A percentile compares a stretch with the other conserved stretches of the same genome.
Conservation (phyloP, 768 basidiomycete genomes). For the Hemileccinum impolitum region DNA sequence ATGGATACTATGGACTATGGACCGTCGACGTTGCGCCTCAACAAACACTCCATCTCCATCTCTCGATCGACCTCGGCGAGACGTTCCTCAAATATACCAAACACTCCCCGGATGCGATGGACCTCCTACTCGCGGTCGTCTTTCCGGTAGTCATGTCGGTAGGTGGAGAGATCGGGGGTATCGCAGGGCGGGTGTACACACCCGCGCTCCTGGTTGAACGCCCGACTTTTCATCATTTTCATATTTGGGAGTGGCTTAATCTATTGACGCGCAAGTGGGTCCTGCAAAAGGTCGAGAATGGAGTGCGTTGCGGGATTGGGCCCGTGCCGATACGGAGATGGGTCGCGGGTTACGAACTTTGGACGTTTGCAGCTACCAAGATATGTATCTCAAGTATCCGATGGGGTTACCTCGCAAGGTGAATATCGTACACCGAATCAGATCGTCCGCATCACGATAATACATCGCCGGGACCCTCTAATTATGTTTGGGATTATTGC, state of each 20-base stretch:
- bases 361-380: too few species aligned
- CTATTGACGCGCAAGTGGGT: conserved; percentile 78
- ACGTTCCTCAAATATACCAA: conserved; percentile 91
- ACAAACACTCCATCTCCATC: too few species aligned
- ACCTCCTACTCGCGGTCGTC: conserved; percentile 83
- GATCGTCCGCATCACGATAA: too few species aligned
- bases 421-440: too few species aligned
- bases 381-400: too few species aligned
- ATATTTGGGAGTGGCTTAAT: conserved; percentile 95
- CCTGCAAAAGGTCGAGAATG: conserved; percentile 38
- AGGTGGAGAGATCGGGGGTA: too few species aligned
- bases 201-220: conserved; percentile 82
- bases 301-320: neutral
- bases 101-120: conserved; percentile 95
- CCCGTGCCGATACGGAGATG: too few species aligned
- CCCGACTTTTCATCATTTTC: conserved; percentile 98
- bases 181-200: conserved; percentile 62
- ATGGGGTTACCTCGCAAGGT: too few species aligned
- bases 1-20: conserved; percentile 17
- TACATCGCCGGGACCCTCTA: too few species aligned
- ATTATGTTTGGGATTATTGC: too few species aligned
- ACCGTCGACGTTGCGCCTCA: too few species aligned
- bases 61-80: conserved; percentile 76
- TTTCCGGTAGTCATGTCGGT: conserved; percentile 22
- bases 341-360: too few species aligned